These are phyloP conservation scores for Gilbertella persicaria DNA, from an alignment of 371 early-diverging fungal species.

Conservation along the genomic window DNA sequence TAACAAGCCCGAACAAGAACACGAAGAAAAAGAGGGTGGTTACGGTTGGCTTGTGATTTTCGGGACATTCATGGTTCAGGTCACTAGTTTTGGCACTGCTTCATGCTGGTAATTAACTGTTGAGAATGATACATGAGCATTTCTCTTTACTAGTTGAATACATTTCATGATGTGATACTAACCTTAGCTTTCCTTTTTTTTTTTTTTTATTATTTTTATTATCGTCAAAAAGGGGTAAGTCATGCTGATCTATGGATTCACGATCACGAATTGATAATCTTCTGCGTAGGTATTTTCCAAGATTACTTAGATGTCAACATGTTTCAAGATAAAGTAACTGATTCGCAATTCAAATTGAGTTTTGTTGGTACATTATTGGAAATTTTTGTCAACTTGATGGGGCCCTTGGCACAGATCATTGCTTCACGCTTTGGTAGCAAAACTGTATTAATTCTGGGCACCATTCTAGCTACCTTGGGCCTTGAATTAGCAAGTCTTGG, in stretches of 20 bases:
- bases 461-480: constrained; percentile 23
- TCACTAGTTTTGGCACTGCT: constrained; percentile 56
- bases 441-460: constrained; percentile 26
- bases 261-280: not conserved
- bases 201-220: not conserved
- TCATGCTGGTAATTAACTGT: constrained; percentile 30
- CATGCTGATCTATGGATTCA: not conserved
- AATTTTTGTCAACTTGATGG: constrained; percentile 30
- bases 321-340: constrained; percentile 7
- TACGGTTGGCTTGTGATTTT: constrained; percentile 63
- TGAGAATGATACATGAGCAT: not conserved
- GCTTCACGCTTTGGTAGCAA: constrained; percentile 24
- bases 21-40: constrained; percentile 39
- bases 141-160: not conserved
- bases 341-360: constrained; percentile 22
- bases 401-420: constrained; percentile 30
- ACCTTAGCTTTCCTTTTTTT: too few relatives aligned
- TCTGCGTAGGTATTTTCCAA: constrained; percentile 21
- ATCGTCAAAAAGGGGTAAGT: constrained; percentile 7
- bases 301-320: constrained; percentile 16
- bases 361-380: constrained; percentile 36
- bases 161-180: too few relatives aligned
- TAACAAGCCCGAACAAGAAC: not conserved
- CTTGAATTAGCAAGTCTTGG: constrained; percentile 33
- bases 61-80: constrained; percentile 56